These are phyloP conservation scores for Phytophthora macrochlamydospora DNA, from an alignment of 352 stramenopile species.

Conservation along the genomic window DNA sequence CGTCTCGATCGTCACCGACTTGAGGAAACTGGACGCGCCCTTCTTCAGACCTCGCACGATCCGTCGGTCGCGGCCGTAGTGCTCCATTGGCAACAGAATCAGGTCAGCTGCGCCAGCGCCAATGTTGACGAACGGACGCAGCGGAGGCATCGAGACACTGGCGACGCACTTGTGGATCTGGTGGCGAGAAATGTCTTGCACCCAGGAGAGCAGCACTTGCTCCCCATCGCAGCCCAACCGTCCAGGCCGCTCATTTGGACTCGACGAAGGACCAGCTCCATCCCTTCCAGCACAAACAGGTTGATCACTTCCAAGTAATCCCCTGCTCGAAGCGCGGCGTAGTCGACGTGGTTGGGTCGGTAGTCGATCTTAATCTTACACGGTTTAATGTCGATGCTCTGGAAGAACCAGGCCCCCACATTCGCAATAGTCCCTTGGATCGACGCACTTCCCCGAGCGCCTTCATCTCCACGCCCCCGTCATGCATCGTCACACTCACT, in stretches of 20 bases:
- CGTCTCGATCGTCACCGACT: conserved; percentile 89
- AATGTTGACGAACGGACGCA: conserved; percentile 89
- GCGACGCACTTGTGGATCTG: conserved; percentile 91
- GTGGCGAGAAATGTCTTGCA: conserved; percentile 87
- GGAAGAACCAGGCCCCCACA: conserved; percentile 82
- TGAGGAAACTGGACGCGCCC: conserved; percentile 86
- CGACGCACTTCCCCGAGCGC: conserved; percentile 19
- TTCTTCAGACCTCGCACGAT: conserved; percentile 87
- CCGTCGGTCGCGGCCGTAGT: conserved; percentile 83
- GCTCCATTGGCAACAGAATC: conserved; percentile 86
- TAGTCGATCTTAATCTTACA: conserved; percentile 94
- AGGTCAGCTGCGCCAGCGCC: conserved; percentile 83
- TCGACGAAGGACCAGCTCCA: conserved; percentile 86
- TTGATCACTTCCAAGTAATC: conserved; percentile 92
- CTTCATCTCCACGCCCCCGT: conserved; percentile 61
- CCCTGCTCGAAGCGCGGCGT: conserved; percentile 74
- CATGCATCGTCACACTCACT: conserved; percentile 29
- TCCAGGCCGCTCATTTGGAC: conserved; percentile 86
- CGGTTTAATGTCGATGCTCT: conserved; percentile 85
- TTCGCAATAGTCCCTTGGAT: conserved; percentile 44
- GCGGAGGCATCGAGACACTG: conserved; percentile 85
- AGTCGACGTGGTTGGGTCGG: conserved; percentile 87
- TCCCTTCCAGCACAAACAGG: conserved; percentile 87
- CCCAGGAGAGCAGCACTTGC: conserved; percentile 83
- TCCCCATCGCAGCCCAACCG: conserved; percentile 77